A percentile compares a stretch with the other conserved stretches of the same genome.
Conservation (phyloP, 371 early-diverging fungal genomes). For the Rhizopus delemar region DNA sequence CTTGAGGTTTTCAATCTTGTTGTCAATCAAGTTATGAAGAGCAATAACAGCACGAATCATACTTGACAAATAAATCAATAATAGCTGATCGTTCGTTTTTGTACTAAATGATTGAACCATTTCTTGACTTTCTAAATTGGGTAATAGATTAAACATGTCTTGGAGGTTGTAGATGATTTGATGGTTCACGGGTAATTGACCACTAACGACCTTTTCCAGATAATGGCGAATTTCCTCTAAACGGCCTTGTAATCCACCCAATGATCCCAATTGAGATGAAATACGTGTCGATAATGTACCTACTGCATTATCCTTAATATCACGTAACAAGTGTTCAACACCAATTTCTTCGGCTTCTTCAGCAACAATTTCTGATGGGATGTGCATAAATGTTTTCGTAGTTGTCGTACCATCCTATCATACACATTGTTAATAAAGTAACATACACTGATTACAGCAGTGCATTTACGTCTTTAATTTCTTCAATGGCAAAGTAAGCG, state of each 20-base stretch:
- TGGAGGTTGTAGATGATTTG: conserved; percentile 95
- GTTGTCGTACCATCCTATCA: conserved; percentile 91
- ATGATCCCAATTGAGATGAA: conserved; percentile 83
- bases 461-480: conserved; percentile 79
- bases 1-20: conserved; percentile 75
- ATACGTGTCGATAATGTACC: conserved; percentile 91
- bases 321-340: conserved; percentile 98
- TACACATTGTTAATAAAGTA: not conserved
- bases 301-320: conserved; percentile 96
- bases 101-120: conserved; percentile 81
- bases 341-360: conserved; percentile 99
- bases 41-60: conserved; percentile 93
- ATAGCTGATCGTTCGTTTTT: conserved; percentile 94
- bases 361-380: conserved; percentile 94
- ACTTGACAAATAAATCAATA: conserved; percentile 89
- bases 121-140: conserved; percentile 78
- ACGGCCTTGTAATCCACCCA: conserved; percentile 84
- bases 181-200: conserved; percentile 89
- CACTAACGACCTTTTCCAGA: conserved; percentile 83
- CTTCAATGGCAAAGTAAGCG: conserved; percentile 94
- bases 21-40: conserved; percentile 93
- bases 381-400: conserved; percentile 94
- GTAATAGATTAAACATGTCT: conserved; percentile 94
- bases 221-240: conserved; percentile 87
- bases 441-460: not conserved